A percentile compares a stretch with the other conserved stretches of the same genome.
Conservation (phyloP, 495 filamentous ascomycete species). For the Penicillium chermesinum region DNA sequence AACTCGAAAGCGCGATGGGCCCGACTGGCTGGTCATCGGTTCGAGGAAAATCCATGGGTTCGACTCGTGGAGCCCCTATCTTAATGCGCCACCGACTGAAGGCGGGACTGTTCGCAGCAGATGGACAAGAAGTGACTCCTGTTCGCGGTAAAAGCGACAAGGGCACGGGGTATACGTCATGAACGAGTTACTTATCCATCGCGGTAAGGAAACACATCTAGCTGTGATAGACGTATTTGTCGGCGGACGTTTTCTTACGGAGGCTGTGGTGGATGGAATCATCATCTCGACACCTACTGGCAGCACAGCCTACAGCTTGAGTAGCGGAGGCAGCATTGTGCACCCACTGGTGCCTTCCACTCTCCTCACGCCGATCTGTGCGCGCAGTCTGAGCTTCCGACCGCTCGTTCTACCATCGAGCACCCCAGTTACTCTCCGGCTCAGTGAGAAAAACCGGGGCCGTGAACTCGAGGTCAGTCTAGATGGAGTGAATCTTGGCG, state of each 20-base stretch:
- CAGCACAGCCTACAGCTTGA: conserved; percentile 91
- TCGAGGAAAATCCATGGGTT: conserved; percentile 77
- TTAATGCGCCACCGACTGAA: conserved; percentile 81
- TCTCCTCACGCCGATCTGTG: conserved; percentile 89
- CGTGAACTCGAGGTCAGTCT: conserved; percentile 83
- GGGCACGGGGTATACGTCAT: conserved; percentile 69
- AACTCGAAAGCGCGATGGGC: conserved; percentile 18
- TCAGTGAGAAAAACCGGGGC: conserved; percentile 78
- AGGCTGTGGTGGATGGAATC: conserved; percentile 90
- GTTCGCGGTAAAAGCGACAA: conserved; percentile 38
- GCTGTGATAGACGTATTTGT: conserved; percentile 85
- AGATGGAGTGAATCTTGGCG: conserved; percentile 70
- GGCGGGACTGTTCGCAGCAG: conserved; percentile 67
- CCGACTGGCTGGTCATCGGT: conserved; percentile 64
- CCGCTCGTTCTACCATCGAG: conserved; percentile 85
- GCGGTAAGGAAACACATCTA: conserved; percentile 82
- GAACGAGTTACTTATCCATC: conserved; percentile 92
- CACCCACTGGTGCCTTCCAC: conserved; percentile 86
- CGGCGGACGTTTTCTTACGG: conserved; percentile 78
- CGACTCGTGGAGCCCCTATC: conserved; percentile 64
- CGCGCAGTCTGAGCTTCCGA: conserved; percentile 84
- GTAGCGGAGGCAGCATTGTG: conserved; percentile 86
- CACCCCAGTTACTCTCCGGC: conserved; percentile 71
- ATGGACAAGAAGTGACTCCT: conserved; percentile 43
- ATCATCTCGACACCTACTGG: conserved; percentile 92